phyloP scores from a whole-genome alignment of 2,329 filamentous ascomycete genomes.

The Fusarium sacchari region DNA sequence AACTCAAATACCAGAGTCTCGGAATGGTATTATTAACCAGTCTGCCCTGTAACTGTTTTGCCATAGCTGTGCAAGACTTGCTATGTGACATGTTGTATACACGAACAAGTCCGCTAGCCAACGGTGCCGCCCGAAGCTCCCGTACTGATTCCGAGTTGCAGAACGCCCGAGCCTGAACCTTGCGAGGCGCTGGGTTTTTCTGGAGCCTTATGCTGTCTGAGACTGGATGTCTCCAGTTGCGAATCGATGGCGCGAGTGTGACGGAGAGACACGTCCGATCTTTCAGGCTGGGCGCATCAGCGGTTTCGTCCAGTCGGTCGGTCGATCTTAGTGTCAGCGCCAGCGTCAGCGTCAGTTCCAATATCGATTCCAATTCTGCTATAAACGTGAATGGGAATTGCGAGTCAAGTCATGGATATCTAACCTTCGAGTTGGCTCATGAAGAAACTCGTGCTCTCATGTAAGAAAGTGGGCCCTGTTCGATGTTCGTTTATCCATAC shows the following conservation, averaged over 20 bases:
- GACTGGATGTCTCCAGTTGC: slow-evolving; percentile 4
- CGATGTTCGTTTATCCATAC: slow-evolving; percentile 13
- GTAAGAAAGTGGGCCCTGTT: slow-evolving; percentile 29
- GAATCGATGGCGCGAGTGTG: slow-evolving; percentile 29
- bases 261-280: background rate
- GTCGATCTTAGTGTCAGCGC: background rate
- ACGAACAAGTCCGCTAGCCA: slow-evolving; percentile 12
- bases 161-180: background rate
- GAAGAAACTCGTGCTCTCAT: slow-evolving; percentile 8
- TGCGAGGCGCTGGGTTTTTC: background rate
- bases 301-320: background rate
- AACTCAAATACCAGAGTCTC: background rate
- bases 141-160: slow-evolving; percentile 11
- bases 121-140: slow-evolving; percentile 21
- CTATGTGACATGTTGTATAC: slow-evolving; percentile 6
- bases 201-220: slow-evolving; percentile 1
- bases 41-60: background rate
- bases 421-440: background rate
- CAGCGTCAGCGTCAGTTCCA: background rate
- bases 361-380: background rate
- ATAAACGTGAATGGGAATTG: background rate
- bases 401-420: background rate
- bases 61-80: background rate
- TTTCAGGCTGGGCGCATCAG: slow-evolving; percentile 2
- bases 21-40: background rate